These are phyloP conservation scores for Saraca asoca DNA, from an alignment of 331 rosid species.

Conservation along the genomic window DNA sequence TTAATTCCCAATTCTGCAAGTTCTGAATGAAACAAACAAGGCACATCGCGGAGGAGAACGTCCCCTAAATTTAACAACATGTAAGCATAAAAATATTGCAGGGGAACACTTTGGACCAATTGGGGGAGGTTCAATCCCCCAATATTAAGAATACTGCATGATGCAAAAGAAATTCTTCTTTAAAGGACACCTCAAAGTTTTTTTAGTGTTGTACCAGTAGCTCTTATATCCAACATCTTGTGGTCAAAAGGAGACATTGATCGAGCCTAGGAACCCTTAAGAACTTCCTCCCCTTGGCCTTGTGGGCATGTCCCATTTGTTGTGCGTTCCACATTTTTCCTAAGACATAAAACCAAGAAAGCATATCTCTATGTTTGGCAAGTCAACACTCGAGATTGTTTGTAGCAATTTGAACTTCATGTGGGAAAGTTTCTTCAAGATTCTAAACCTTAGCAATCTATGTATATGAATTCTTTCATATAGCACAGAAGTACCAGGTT, in stretches of 20 bases:
- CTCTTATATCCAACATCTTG: constrained; percentile 70
- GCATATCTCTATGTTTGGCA: constrained; percentile 65
- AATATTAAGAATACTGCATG: constrained; percentile 47
- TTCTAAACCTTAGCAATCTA: constrained; percentile 66
- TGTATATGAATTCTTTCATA: constrained; percentile 69
- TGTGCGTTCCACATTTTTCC: not conserved
- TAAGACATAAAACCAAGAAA: constrained; percentile 50
- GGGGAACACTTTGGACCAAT: constrained; percentile 86
- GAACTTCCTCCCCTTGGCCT: constrained; percentile 81
- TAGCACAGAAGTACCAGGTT: constrained; percentile 44
- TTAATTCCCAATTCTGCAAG: constrained; percentile 73
- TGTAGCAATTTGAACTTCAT: constrained; percentile 63
- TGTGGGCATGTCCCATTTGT: constrained; percentile 73
- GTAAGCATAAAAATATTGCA: constrained; percentile 70
- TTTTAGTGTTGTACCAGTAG: constrained; percentile 61
- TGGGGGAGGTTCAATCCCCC: constrained; percentile 96
- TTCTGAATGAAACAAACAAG: constrained; percentile 58
- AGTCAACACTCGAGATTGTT: constrained; percentile 37
- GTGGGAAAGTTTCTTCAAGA: constrained; percentile 63
- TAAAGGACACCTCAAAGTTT: constrained; percentile 66
- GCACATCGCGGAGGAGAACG: constrained; percentile 72
- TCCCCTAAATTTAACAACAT: constrained; percentile 69
- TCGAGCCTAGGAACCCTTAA: constrained; percentile 69
- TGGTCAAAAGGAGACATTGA: too few relatives aligned
- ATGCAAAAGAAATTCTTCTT: constrained; percentile 61